Base-by-base conservation (phyloP, 2,329 filamentous ascomycete genomes). In the Neophaeococcomyces mojaviensis region DNA sequence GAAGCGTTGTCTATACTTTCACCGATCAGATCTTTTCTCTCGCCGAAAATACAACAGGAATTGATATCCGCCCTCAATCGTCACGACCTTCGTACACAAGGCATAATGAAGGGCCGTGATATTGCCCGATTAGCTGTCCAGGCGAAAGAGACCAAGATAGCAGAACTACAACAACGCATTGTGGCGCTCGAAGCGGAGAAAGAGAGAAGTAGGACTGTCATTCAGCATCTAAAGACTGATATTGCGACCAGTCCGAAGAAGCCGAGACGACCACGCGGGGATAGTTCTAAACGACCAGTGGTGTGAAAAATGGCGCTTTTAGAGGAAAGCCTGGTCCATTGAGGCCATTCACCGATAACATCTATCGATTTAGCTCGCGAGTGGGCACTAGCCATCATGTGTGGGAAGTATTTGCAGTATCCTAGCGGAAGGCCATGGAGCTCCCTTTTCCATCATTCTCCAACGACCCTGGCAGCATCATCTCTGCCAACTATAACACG, bases 81-180 rank as follows among this genome's bases (percentile, higher is more conserved):
- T 36, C 72, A 85, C 52, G 74, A 77, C 13, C 64, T 80, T 42
- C 73, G 71, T 42, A 71, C 73, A 0, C 77, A 75, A 55, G 85
- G 84, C 0, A 70, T 85, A 16, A 69, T 71, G 32, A 74, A 74
- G 50, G 82, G 83, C 0, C 70, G 84, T 2, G 84, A 90, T 49
- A 75, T 82, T 5, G 73, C 77, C 3, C 68, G 85, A n/a, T 62
- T 76, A 7, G 76, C 74, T 3, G 58, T 86, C 28, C 80, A 78
- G 58, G 70, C 72, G 3, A 81, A 81, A 52, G 82, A 90, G 68
- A 64, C 78, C 60, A 67, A 80, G 66, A 69, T 84, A 61, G 64
- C 73, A 62, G 70, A 85, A 63, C 65, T 94, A 65, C 74, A 81
- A 68, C 68, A 85, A 59, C 68, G 82, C 55, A 69, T 94, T 72